A percentile compares a stretch with the other conserved stretches of the same genome.
Evolutionary conservation across 177 flowering plant genomes (phyloP).

Genomic region (Tripterygium wilfordii): DNA sequence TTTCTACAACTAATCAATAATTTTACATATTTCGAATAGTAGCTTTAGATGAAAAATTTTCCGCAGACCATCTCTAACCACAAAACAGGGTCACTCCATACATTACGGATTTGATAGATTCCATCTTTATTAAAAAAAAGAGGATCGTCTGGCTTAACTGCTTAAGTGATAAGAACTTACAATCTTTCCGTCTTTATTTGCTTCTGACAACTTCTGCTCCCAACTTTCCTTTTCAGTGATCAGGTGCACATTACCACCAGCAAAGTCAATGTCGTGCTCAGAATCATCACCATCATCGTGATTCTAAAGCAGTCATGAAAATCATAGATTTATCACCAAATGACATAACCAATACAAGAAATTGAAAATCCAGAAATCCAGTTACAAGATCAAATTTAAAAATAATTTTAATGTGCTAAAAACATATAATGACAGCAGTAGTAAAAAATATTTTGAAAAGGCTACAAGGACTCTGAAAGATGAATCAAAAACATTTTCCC

Average conservation of each 20-base stretch:
- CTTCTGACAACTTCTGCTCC: conserved; percentile 56
- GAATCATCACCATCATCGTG: conserved; percentile 27
- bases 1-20: no score
- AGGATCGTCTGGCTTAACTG: background rate
- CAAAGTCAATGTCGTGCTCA: conserved; percentile 31
- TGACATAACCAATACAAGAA: no score
- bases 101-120: background rate
- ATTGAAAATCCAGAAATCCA: no score
- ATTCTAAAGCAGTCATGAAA: conserved; percentile 14
- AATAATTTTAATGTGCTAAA: no score
- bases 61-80: no score
- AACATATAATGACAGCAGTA: no score
- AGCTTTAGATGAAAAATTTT: no score
- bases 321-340: background rate
- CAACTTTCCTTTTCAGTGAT: conserved; percentile 44
- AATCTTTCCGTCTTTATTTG: conserved; percentile 39
- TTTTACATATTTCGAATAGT: no score
- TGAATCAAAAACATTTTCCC: no score
- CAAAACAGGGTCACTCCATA: background rate
- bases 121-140: background rate
- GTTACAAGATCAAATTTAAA: no score
- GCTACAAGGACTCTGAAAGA: no score
- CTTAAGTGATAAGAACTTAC: conserved; percentile 30
- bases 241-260: conserved; percentile 50
- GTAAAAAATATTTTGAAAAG: no score